Base-by-base conservation (phyloP, 2,329 filamentous ascomycete genomes). In the Botryotinia narcissicola region DNA sequence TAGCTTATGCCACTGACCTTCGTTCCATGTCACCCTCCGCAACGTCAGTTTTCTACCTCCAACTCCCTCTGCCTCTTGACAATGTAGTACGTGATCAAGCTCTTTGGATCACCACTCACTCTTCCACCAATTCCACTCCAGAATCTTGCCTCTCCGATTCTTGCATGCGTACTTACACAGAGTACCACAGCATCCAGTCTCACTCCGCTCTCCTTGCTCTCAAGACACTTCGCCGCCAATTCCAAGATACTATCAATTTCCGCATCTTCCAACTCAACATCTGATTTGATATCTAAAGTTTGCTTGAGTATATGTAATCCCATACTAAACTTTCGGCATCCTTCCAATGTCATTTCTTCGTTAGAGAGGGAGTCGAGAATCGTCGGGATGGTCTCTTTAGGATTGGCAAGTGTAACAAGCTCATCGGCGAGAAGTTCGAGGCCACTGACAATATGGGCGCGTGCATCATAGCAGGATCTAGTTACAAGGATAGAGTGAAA, bases 1-100 rank as follows among this genome's bases (percentile, higher is more conserved):
- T 22, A 61, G 75, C 73, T 35, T 51, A 73, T 61, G 73, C 22
- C 42, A 40, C 18, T 16, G 32, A 40, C 32, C 42, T 22, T 32
- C 35, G 29, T 46, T 29, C 42, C 25, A 42, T n/a, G 20, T 20
- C 32, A 12, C 59, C 29, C 20, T 29, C 20, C 16, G 16, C 32
- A 14, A 42, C 12, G 22, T 62, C 18, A 71, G 25, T 29, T 64
- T 22, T 25, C 32, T 62, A 70, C 71, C 74, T 77, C 78, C n/a
- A 75, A 32, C 82, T 91, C 89, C 70, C 89, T 84, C 82, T 91
- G 89, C 80, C 86, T 86, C 85, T 91, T 91, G 59, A 92, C 92
- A 79, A 94, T 91, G 81, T 94, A 95, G 80, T 95, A 95, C 16
- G 91, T 94, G 78, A 95, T 90, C 75, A 95, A 82, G 77, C 91